Evolutionary conservation across 169 alveolate genomes (phyloP).

Genomic region (Plasmodium blacklocki): DNA sequence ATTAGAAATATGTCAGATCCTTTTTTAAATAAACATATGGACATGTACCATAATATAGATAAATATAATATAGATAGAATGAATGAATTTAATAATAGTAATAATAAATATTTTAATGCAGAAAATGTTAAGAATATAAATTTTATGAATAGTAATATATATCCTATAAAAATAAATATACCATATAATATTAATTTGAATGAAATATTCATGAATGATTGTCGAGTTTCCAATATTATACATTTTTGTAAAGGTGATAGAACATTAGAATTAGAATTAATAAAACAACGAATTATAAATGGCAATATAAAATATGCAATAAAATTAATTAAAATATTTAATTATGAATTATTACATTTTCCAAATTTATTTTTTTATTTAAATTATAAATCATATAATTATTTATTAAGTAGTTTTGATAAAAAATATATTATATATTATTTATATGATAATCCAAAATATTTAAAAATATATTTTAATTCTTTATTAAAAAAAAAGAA

Average conservation of each 20-base stretch:
- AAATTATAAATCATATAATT: conserved; percentile 66
- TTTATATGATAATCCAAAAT: conserved; percentile 62
- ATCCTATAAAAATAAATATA: conserved; percentile 35
- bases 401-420: conserved; percentile 48
- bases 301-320: conserved; percentile 67
- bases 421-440: conserved; percentile 54
- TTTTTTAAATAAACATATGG: too few relatives aligned
- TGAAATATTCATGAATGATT: conserved; percentile 31
- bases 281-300: conserved; percentile 29
- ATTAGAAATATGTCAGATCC: too few relatives aligned
- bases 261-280: conserved; percentile 62
- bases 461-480: conserved; percentile 56
- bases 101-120: neutral
- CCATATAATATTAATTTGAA: conserved; percentile 20
- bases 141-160: conserved; percentile 19
- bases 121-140: conserved; percentile 10
- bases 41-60: neutral
- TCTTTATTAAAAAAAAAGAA: conserved; percentile 35
- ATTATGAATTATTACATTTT: conserved; percentile 56
- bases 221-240: conserved; percentile 9
- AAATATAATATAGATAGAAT: neutral
- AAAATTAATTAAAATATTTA: conserved; percentile 37
- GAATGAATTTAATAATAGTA: neutral
- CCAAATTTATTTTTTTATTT: conserved; percentile 58
- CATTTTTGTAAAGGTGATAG: conserved; percentile 41